Base-by-base conservation (phyloP, 768 basidiomycete genomes). In the Auriscalpium vulgare region DNA sequence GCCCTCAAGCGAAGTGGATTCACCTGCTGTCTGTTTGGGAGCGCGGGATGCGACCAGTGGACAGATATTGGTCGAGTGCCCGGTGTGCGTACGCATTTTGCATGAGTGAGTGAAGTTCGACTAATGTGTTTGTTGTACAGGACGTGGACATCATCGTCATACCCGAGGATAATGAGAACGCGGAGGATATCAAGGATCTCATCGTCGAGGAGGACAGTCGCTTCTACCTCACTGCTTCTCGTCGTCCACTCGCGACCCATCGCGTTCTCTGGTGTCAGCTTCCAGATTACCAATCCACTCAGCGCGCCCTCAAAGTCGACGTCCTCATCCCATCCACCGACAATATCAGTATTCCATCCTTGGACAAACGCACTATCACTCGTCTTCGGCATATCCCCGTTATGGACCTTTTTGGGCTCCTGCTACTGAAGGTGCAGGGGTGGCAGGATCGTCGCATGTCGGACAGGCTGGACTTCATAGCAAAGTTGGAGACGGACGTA, bases 371-470 rank as follows among this genome's bases (percentile, higher is more conserved):
- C 8, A 37, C 47, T 0, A 19, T 35, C 8, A 14, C 10, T 8
- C 9, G 16, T 6, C n/a, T 29, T 56, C 21, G 8, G 3, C 13
- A 9, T 2, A 46, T 59, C n/a, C 55, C 58, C 21, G 51, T 56
- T 10, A 56, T 56, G 58, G 46, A 45, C 0, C 44, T 53, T 17
- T 59, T 59, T 34, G 37, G 44, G n/a, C 21, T 56, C 10, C 36
- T 59, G 34, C 35, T 59, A 35, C 47, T 56, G 55, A 56, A 59
- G 55, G 29, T 36, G 16, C 54, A 59, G 35, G 50, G 58, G 17
- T 53, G 44, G 52, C 14, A 34, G 51, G 37, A 53, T 29, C 51
- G 47, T 5, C 16, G 45, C 51, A 47, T 0, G 3, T 59, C 57
- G 8, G 0, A 1, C 3, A 49, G 57, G 21, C 0, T 1, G 3